Evolutionary conservation across 2,329 filamentous ascomycete genomes (phyloP), one percentile per base, ranked within the genome.

Genomic region (Fusarium caatingaense): DNA sequence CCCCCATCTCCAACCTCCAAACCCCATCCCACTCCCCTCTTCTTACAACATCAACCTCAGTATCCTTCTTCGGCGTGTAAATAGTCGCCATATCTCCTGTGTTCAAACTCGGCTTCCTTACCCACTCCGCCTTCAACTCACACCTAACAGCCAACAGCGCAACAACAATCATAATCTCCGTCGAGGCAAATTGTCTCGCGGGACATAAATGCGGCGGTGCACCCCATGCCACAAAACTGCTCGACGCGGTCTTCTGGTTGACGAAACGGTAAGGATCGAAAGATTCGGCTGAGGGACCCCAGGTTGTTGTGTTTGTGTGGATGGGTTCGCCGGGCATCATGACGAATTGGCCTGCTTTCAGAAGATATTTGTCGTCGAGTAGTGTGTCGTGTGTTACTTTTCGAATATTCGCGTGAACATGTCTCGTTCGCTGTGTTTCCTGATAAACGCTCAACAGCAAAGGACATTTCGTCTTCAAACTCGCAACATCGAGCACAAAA

Each of bases 341-440:
- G 0, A 82, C 44, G 13, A 76, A 74, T 16, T 74, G 73, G 0
- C 81, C 82, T 8, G 72, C 73, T 60, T 79, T 80, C 16, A 84
- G 71, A 3, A 82, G 65, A 20, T 80, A 79, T 27, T 72, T 70
- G 3, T 71, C 74, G 12, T 78, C 77, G 4, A 83, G 60, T 0
- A 80, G 25, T 0, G 75, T 79, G 25, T 84, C 81, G 7, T 77
- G 60, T 4, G 68, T 70, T 0, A 82, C 75, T 23, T 72, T 72
- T 23, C 70, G 69, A 10, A 72, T 72, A 3, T 65, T 63, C 0
- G 70, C 69, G 0, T 72, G 70, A 2, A 68, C 32, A 6, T 71
- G 69, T 8, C 70, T 40, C 4, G 44, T 20, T 1, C 70, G 41
- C 4, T 72, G 70, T 0, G 64, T 72, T 4, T 72, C 70, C 1